A percentile compares a stretch with the other conserved stretches of the same genome.
Conservation (phyloP, 768 basidiomycete species). For the Auricularia auricula-judae region DNA sequence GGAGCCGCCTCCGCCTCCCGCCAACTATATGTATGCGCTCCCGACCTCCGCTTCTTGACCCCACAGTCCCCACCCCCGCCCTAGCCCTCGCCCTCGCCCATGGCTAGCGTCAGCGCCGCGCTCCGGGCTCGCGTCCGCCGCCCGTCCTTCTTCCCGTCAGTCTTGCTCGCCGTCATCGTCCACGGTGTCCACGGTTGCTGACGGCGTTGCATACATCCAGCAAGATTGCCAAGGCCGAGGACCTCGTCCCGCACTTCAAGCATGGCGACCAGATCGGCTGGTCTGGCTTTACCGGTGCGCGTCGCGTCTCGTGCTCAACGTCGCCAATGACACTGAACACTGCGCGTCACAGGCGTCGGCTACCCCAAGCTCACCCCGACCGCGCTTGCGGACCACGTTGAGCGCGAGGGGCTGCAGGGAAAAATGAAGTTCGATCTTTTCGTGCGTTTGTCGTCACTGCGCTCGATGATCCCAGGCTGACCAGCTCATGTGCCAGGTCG, state of each 20-base stretch:
- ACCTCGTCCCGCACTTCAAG: slow-evolving; percentile 9
- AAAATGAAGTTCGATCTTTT: slow-evolving; percentile 16
- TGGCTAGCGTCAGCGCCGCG: not conserved
- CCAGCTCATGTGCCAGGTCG: slow-evolving; percentile 1
- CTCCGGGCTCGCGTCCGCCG: not conserved
- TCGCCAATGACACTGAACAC: not conserved
- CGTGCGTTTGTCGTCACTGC: not conserved
- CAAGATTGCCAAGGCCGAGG: slow-evolving; percentile 7
- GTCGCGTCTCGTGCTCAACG: not conserved
- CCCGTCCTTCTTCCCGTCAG: not conserved
- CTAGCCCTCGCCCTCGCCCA: not conserved
- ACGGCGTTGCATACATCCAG: not conserved
- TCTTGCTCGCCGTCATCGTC: no score
- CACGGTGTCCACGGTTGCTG: no score
- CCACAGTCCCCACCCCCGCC: not conserved
- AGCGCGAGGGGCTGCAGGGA: slow-evolving; percentile 15
- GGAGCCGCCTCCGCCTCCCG: no score
- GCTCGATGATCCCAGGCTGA: no score
- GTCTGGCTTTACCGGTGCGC: slow-evolving; percentile 10
- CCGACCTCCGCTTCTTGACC: no score
- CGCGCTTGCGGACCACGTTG: slow-evolving; percentile 17
- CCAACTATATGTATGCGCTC: no score
- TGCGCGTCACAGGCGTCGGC: not conserved
- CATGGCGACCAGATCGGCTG: slow-evolving; percentile 9
- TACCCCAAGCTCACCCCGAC: slow-evolving; percentile 8